phyloP scores from a whole-genome alignment of 2,329 filamentous ascomycete genomes.

The Massarina eburnea region DNA sequence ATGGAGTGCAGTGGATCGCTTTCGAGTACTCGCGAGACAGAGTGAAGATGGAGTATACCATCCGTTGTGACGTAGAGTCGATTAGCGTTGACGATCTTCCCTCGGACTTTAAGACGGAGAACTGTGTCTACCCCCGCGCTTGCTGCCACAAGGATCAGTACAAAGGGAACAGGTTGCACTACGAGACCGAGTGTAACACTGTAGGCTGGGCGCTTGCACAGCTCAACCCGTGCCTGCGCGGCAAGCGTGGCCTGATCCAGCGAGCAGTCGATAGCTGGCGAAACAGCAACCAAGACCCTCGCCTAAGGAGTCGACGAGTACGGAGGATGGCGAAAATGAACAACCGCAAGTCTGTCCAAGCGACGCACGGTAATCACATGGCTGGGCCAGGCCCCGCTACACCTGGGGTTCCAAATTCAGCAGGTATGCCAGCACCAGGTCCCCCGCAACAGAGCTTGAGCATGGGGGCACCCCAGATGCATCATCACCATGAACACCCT shows the following conservation, averaged over 20 bases:
- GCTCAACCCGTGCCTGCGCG: slow-evolving; percentile 84
- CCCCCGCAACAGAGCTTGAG: slow-evolving; percentile 66
- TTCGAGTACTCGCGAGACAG: slow-evolving; percentile 97
- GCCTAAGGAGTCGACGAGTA: slow-evolving; percentile 86
- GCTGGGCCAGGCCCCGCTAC: slow-evolving; percentile 64
- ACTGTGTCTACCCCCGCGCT: slow-evolving; percentile 95
- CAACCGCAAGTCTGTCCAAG: slow-evolving; percentile 72
- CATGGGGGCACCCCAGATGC: slow-evolving; percentile 65
- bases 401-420: slow-evolving; percentile 64
- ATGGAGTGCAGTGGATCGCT: slow-evolving; percentile 97
- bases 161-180: slow-evolving; percentile 90
- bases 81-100: slow-evolving; percentile 85
- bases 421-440: slow-evolving; percentile 60
- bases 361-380: slow-evolving; percentile 65
- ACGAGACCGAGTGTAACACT: slow-evolving; percentile 98
- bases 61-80: slow-evolving; percentile 95
- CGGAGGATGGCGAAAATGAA: slow-evolving; percentile 96
- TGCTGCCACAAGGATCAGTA: slow-evolving; percentile 96
- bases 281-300: slow-evolving; percentile 96
- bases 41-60: slow-evolving; percentile 99
- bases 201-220: slow-evolving; percentile 99
- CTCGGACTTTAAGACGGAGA: slow-evolving; percentile 93
- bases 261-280: slow-evolving; percentile 97
- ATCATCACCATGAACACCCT: slow-evolving; percentile 73
- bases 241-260: slow-evolving; percentile 94